These are phyloP conservation scores for Podospora sp. DNA, from an alignment of 495 filamentous ascomycete species.

Conservation along the genomic window DNA sequence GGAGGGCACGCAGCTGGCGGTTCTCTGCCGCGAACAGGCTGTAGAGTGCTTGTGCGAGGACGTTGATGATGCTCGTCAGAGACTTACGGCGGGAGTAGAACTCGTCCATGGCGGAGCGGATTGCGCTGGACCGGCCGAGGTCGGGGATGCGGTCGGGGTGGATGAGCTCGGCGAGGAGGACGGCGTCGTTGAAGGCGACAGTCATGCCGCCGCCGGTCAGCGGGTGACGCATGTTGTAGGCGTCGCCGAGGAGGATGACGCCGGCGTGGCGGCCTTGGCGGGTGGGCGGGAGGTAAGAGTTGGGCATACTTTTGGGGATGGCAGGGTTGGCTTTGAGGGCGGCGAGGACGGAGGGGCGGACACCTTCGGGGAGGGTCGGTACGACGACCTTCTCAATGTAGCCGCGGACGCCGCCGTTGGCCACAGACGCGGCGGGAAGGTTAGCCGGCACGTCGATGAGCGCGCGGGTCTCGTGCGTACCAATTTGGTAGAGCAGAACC, in stretches of 20 bases:
- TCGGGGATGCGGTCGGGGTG: slow-evolving; percentile 65
- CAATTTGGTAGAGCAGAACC: slow-evolving; percentile 95
- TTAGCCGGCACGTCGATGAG: slow-evolving; percentile 88
- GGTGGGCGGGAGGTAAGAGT: slow-evolving; percentile 82
- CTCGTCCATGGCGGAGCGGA: slow-evolving; percentile 66
- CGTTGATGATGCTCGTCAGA: slow-evolving; percentile 87
- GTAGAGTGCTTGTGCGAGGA: slow-evolving; percentile 91
- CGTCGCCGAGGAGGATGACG: slow-evolving; percentile 83
- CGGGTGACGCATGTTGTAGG: slow-evolving; percentile 96
- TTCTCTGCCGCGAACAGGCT: slow-evolving; percentile 86
- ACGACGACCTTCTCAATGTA: slow-evolving; percentile 78
- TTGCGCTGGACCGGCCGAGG: slow-evolving; percentile 64
- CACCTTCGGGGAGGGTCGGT: slow-evolving; percentile 70
- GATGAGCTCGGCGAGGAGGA: slow-evolving; percentile 72
- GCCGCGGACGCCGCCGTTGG: slow-evolving; percentile 77
- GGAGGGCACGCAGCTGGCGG: slow-evolving; percentile 72
- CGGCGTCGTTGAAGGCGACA: slow-evolving; percentile 86
- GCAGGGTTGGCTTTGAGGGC: slow-evolving; percentile 73
- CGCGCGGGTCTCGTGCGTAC: slow-evolving; percentile 87
- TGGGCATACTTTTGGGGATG: slow-evolving; percentile 81
- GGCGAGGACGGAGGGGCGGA: slow-evolving; percentile 71
- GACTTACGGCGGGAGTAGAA: slow-evolving; percentile 91
- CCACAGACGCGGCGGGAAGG: slow-evolving; percentile 66
- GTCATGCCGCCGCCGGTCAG: slow-evolving; percentile 96
- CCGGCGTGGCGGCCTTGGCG: slow-evolving; percentile 69